Percentiles rank a stretch among this genome's conserved stretches.
Evolutionary conservation across 2,329 filamentous ascomycete genomes (phyloP).

Genomic region (Ploettnerulaceae sp.): DNA sequence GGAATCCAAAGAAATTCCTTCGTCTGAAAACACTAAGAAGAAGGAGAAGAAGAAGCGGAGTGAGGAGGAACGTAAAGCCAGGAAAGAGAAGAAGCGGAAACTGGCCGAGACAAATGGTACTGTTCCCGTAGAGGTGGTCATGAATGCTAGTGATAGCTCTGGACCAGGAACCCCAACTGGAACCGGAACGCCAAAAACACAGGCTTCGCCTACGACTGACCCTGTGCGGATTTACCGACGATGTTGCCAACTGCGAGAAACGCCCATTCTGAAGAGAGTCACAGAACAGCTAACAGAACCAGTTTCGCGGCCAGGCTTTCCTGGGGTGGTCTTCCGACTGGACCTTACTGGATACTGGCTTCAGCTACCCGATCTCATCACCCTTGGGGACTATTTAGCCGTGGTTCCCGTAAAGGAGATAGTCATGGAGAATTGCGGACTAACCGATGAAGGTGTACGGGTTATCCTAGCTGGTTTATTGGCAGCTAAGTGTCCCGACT

Average conservation of each 20-base stretch:
- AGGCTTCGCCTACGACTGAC: constrained; percentile 77
- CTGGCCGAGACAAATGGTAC: constrained; percentile 84
- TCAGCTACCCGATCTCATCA: constrained; percentile 76
- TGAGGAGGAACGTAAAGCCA: constrained; percentile 85
- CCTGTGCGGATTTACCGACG: constrained; percentile 88
- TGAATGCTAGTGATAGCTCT: constrained; percentile 59
- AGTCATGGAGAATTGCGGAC: constrained; percentile 77
- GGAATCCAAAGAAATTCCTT: constrained; percentile 16
- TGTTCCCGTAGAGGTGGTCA: constrained; percentile 76
- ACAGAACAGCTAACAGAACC: constrained; percentile 78
- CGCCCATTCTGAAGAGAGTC: constrained; percentile 84
- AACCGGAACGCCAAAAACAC: constrained; percentile 43
- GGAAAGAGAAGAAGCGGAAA: constrained; percentile 81
- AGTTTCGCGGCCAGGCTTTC: constrained; percentile 54
- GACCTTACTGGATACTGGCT: constrained; percentile 82
- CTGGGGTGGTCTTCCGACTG: constrained; percentile 75
- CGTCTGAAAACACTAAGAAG: constrained; percentile 54
- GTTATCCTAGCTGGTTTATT: constrained; percentile 82
- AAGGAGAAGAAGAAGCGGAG: constrained; percentile 96
- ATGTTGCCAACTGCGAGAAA: constrained; percentile 91
- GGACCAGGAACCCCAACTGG: constrained; percentile 29
- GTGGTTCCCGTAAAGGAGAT: constrained; percentile 87
- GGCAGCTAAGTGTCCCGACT: constrained; percentile 65
- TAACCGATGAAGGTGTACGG: constrained; percentile 81
- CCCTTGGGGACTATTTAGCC: constrained; percentile 88